Base-by-base conservation (phyloP, 2,329 filamentous ascomycete species). In the Arthrocladium fulminans region DNA sequence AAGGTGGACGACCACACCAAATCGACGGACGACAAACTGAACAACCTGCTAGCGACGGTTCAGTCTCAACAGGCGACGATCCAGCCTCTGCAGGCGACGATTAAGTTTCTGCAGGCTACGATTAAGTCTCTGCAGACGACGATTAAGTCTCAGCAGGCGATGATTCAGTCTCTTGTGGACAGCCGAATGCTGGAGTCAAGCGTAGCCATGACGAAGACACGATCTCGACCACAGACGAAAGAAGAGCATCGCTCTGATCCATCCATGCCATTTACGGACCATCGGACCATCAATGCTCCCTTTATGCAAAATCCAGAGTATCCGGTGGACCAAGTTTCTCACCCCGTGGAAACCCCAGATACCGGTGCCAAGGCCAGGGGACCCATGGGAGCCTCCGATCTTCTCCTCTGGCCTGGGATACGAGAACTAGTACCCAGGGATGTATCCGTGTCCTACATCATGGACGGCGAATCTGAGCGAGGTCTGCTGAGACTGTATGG, bases 401-500 rank as follows among this genome's bases (percentile, higher is more conserved):
- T 97, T 15, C 70, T 97, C 23, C 73, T 77, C 41, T 88, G 84
- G 81, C 76, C 76, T 0, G 76, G 81, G 0, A 87, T 92, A 47
- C 67, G 73, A 61, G 68, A 74, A 53, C 62, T 96, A 61, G 80
- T 87, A 27, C 70, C 73, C 25, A 73, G 20, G 8, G 49, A 52
- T 17, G 51, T 53, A 19, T 67, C 76, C 29, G 37, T 47, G 1
- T 52, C 54, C 3, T 94, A 88, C 62, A 86, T 88, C 0, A 84
- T 92, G 63, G 74, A 80, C 23, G 73, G 81, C 45, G 88, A 94
- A 63, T 79, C 86, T 59, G 75, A 75, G 49, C 79, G 88, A 25
- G 88, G 88, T 1, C 67, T 86, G 5, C 71, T 94, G 34, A 79
- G 84, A 22, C 71, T 90, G 1, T 88, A 84, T 65, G 88, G 88